Evolutionary conservation across 2,329 filamentous ascomycete genomes (phyloP).

Genomic region (Colletotrichum sp.): DNA sequence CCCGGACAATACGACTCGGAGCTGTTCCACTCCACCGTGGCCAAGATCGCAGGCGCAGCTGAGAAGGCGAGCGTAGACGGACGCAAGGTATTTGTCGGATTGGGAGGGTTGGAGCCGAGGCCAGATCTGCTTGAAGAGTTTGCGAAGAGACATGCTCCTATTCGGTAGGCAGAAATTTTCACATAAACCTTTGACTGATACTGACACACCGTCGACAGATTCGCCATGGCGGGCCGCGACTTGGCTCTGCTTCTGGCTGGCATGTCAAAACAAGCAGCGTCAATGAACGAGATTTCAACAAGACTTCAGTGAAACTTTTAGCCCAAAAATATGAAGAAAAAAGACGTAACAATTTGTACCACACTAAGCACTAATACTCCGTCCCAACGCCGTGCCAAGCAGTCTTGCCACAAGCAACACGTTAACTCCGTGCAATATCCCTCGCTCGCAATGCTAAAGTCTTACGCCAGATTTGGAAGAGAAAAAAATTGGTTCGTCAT

Average conservation of each 20-base stretch:
- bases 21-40: background rate
- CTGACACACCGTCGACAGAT: background rate
- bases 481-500: background rate
- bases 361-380: background rate
- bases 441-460: background rate
- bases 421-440: background rate
- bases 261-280: slow-evolving; percentile 3
- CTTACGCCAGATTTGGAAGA: background rate
- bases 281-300: slow-evolving; percentile 5
- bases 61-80: slow-evolving; percentile 2
- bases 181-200: background rate
- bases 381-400: background rate
- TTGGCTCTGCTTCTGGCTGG: background rate
- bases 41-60: background rate
- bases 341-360: background rate
- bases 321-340: background rate
- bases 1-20: slow-evolving; percentile 3
- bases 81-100: background rate
- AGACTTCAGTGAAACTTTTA: background rate
- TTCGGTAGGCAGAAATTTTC: background rate
- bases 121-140: slow-evolving; percentile 1
- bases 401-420: background rate
- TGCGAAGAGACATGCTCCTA: background rate
- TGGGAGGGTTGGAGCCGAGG: slow-evolving; percentile 4
- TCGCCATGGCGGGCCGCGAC: slow-evolving; percentile 7